These are phyloP conservation scores for Nicotiana sylvestris DNA, from an alignment of 257 asterid species.

Conservation along the genomic window DNA sequence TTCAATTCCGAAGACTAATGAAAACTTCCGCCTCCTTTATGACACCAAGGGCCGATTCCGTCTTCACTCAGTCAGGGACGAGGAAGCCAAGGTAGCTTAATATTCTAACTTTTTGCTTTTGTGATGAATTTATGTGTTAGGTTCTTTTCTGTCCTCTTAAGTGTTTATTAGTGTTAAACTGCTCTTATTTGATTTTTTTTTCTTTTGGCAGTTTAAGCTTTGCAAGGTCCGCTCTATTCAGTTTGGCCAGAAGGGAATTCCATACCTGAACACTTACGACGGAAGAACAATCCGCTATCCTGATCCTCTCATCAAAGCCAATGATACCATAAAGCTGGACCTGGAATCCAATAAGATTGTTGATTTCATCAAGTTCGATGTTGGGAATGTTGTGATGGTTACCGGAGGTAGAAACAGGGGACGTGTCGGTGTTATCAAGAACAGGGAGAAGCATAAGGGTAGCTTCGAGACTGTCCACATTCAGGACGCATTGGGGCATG, in stretches of 20 bases:
- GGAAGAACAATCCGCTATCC: constrained; percentile 18
- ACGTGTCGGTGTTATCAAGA: constrained; percentile 11
- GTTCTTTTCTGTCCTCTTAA: not conserved
- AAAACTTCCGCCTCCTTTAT: constrained; percentile 41
- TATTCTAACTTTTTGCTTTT: not conserved
- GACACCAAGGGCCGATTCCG: constrained; percentile 11
- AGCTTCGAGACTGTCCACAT: constrained; percentile 16
- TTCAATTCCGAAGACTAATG: constrained; percentile 48
- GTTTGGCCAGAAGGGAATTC: constrained; percentile 17
- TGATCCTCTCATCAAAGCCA: constrained; percentile 18
- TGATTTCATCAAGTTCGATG: constrained; percentile 11
- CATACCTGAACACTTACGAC: constrained; percentile 12
- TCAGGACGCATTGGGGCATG: constrained; percentile 12
- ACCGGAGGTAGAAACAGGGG: constrained; percentile 14
- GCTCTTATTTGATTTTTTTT: not conserved
- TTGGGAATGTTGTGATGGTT: constrained; percentile 15
- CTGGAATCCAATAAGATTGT: constrained; percentile 13
- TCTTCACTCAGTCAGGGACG: constrained; percentile 35
- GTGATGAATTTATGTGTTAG: not conserved
- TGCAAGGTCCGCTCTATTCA: constrained; percentile 19
- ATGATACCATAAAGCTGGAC: constrained; percentile 12
- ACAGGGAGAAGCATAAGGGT: constrained; percentile 15
- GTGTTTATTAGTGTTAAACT: not conserved
- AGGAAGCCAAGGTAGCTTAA: constrained; percentile 39
- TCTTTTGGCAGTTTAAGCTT: constrained; percentile 16